Base-by-base conservation (phyloP, 192 early-diverging fungal genomes). In the Coemansia sp. region DNA sequence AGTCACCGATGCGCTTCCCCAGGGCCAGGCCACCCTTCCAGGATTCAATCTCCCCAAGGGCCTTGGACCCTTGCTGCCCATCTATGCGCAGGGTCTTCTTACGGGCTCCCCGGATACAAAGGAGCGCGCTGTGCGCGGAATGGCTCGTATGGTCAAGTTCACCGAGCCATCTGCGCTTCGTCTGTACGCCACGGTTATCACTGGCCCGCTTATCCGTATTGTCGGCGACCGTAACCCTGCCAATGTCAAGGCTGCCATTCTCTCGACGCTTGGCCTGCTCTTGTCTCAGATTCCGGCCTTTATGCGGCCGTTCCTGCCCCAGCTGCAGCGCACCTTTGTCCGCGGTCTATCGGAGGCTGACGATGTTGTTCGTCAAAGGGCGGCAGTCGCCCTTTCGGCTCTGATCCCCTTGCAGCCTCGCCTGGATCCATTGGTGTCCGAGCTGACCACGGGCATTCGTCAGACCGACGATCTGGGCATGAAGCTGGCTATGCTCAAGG, bases 151-250 rank as follows among this genome's bases (percentile, higher is more conserved):
- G 49, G 85, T 92, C 9, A 35, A 62, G 45, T 81, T 71, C 52
- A 84, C 83, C 0, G 58, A 64, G 22, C 83, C 86, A 6, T 85
- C 87, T 16, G 87, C 89, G 10, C 83, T 99, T 24, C 88, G 89
- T 47, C 86, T 91, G 32, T 98, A 90, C 71, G 93, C 96, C 28
- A 97, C 95, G 7, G 90, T 90, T 63, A 95, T 99, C 42, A 95
- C 97, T 8, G 97, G 97, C 47, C 94, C 95, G 24, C 84, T 99
- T 47, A 99, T 99, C 81, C 92, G 97, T 80, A 91, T 98, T 60
- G 88, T 97, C 62, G 95, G 95, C 55, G 97, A 99, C 74, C 89
- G 95, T 27, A 88, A 95, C 78, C 85, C 91, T 61, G 77, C 91
- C 19, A 82, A 87, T 55, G 97, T 99, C 58, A 99, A 99, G 83